These are phyloP conservation scores for Colletotrichum sp. DNA, from an alignment of 2,329 filamentous ascomycete genomes.

Conservation along the genomic window DNA sequence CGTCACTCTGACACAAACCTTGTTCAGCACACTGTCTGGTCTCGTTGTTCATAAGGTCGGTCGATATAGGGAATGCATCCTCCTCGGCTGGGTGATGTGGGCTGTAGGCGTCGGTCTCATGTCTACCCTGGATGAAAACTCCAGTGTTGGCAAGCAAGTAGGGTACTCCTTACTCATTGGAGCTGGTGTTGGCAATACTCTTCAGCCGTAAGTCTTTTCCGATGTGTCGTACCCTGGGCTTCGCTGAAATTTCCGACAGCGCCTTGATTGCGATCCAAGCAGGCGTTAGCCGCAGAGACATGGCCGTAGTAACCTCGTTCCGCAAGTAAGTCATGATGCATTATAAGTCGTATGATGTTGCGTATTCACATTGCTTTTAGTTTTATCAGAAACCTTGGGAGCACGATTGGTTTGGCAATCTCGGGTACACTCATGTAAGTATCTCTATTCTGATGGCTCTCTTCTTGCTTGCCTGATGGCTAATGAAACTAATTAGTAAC, in stretches of 20 bases:
- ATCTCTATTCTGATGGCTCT: neutral
- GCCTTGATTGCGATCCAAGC: constrained; percentile 60
- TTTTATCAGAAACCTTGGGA: constrained; percentile 44
- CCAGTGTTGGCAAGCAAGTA: constrained; percentile 57
- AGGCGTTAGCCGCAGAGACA: constrained; percentile 54
- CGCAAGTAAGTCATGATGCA: constrained; percentile 36
- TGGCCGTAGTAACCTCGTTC: constrained; percentile 49
- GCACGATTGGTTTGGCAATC: constrained; percentile 42
- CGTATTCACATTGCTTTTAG: constrained; percentile 21
- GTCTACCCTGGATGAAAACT: constrained; percentile 53
- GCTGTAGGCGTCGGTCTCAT: constrained; percentile 56
- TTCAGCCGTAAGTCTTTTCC: constrained; percentile 46
- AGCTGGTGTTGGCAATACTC: constrained; percentile 55
- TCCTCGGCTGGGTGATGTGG: constrained; percentile 58
- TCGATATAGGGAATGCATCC: constrained; percentile 57
- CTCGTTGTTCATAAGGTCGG: constrained; percentile 58
- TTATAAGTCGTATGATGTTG: neutral
- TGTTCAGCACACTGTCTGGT: constrained; percentile 54
- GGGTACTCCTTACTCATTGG: constrained; percentile 59
- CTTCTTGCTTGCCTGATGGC: neutral
- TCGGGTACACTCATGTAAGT: constrained; percentile 42
- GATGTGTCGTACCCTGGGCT: neutral
- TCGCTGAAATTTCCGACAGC: constrained; percentile 25
- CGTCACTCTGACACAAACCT: constrained; percentile 47
- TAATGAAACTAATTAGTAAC: constrained; percentile 31